phyloP scores from a whole-genome alignment of 495 filamentous ascomycete genomes.

The Lophiotrema nucula region DNA sequence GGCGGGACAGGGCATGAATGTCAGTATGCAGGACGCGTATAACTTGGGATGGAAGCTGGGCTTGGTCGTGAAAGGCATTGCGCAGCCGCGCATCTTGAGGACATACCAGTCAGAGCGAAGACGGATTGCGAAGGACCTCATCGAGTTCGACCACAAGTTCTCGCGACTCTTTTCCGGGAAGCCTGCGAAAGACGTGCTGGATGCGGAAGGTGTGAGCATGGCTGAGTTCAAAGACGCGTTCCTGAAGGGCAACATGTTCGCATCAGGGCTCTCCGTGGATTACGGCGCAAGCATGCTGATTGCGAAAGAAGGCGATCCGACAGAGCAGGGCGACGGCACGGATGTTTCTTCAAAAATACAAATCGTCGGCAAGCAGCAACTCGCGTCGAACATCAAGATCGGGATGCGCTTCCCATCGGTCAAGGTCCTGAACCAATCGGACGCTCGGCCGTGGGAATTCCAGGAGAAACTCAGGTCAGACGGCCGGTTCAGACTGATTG shows the following conservation, averaged over 20 bases:
- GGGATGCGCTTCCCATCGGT: constrained; percentile 39
- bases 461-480: constrained; percentile 49
- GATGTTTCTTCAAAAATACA: constrained; percentile 41
- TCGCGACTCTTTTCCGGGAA: constrained; percentile 38
- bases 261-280: constrained; percentile 35
- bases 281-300: constrained; percentile 40
- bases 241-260: constrained; percentile 38
- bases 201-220: constrained; percentile 51
- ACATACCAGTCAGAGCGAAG: constrained; percentile 73
- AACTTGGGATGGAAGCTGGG: constrained; percentile 86
- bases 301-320: constrained; percentile 33
- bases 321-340: constrained; percentile 45
- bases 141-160: constrained; percentile 66
- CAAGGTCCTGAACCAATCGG: constrained; percentile 40
- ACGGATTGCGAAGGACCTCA: constrained; percentile 65
- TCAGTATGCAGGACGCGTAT: constrained; percentile 75
- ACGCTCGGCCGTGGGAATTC: constrained; percentile 39
- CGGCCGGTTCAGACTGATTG: constrained; percentile 64
- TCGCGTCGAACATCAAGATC: constrained; percentile 37
- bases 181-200: constrained; percentile 55
- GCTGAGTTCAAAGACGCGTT: constrained; percentile 52
- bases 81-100: constrained; percentile 55
- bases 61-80: constrained; percentile 64
- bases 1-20: constrained; percentile 85
- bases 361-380: constrained; percentile 29